These are phyloP conservation scores for Candida sanyaensis DNA, from an alignment of 1,139 yeast genomes.

Conservation along the genomic window DNA sequence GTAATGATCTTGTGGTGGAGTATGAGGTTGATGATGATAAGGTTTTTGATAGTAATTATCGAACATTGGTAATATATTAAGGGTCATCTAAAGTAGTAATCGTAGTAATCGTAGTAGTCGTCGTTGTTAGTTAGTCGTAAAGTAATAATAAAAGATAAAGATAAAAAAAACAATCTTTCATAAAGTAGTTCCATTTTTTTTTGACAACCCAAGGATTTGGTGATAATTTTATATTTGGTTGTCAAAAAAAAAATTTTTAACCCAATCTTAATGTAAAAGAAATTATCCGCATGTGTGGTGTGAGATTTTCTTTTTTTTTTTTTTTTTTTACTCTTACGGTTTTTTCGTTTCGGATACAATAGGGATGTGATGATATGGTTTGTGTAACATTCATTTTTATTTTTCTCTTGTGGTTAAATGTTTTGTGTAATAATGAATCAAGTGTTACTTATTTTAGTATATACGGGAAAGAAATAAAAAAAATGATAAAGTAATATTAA, in stretches of 20 bases:
- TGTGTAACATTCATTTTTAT: neutral
- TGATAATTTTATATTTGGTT: conserved; percentile 2
- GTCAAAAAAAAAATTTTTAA: conserved; percentile 1
- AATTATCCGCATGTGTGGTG: conserved; percentile 4
- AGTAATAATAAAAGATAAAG: neutral
- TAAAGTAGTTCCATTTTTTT: neutral
- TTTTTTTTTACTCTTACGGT: no score
- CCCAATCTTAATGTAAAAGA: neutral
- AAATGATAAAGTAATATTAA: neutral
- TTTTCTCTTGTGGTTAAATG: neutral
- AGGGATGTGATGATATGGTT: neutral
- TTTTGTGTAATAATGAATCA: neutral
- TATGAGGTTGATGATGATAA: neutral
- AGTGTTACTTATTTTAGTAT: no score
- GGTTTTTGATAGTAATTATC: conserved; percentile 11
- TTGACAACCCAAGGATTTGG: conserved; percentile 1
- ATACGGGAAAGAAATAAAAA: neutral
- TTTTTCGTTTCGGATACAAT: conserved; percentile 1
- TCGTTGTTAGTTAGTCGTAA: neutral
- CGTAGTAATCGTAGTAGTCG: neutral
- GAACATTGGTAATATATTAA: conserved; percentile 18
- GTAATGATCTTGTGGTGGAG: conserved; percentile 3
- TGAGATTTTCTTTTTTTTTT: neutral
- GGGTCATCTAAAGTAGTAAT: conserved; percentile 16
- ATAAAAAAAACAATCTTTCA: neutral